Percentiles rank a stretch among this genome's conserved stretches.
Evolutionary conservation across 805 yeast genomes (phyloP).

Genomic region (Candida maris): DNA sequence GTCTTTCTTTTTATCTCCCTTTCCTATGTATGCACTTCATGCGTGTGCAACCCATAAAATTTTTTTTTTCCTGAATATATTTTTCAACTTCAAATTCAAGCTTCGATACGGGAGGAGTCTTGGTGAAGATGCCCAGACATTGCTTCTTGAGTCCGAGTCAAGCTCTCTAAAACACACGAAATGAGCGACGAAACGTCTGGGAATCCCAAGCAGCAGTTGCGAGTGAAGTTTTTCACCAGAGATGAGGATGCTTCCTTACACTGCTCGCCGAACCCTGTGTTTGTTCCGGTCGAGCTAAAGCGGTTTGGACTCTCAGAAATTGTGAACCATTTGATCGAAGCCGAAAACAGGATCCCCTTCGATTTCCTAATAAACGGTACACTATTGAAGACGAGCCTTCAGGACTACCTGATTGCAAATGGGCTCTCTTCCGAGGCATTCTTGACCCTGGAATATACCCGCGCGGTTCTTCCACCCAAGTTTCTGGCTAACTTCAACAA

Average conservation of each 20-base stretch:
- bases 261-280: slow-evolving; percentile 76
- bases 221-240: slow-evolving; percentile 79
- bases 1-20: no score
- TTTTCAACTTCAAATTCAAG: background rate
- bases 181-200: slow-evolving; percentile 11
- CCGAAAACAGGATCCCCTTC: slow-evolving; percentile 75
- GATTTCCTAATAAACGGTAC: slow-evolving; percentile 89
- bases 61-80: background rate
- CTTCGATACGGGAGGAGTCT: no score
- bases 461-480: slow-evolving; percentile 93
- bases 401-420: slow-evolving; percentile 69
- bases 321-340: slow-evolving; percentile 78
- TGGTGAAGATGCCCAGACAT: no score
- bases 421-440: slow-evolving; percentile 82
- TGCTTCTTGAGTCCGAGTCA: no score
- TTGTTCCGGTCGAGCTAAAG: slow-evolving; percentile 80
- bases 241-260: slow-evolving; percentile 73
- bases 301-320: slow-evolving; percentile 93
- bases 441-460: slow-evolving; percentile 80
- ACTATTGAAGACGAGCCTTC: slow-evolving; percentile 70
- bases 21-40: no score
- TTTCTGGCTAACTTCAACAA: slow-evolving; percentile 82
- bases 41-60: slow-evolving; percentile 13
- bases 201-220: slow-evolving; percentile 45
- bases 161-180: background rate